These are phyloP conservation scores for Mycosarcoma mackinlayi DNA, from an alignment of 1,284 basidiomycete genomes.

Conservation along the genomic window DNA sequence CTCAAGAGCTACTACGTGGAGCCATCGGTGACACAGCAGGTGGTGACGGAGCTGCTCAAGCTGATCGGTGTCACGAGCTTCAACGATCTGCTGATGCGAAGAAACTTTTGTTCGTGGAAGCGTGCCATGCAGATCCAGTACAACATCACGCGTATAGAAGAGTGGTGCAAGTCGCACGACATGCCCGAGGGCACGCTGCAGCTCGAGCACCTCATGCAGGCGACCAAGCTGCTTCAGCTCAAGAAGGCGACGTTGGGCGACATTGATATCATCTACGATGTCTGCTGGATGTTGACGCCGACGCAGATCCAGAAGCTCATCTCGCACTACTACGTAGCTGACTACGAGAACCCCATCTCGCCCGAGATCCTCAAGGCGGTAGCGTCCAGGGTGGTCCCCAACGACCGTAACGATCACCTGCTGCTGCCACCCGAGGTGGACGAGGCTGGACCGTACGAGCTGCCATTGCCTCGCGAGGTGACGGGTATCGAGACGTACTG, in stretches of 20 bases:
- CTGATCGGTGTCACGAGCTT: conserved; percentile 97
- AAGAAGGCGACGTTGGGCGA: conserved; percentile 84
- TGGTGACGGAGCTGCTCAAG: conserved; percentile 94
- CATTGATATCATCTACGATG: conserved; percentile 97
- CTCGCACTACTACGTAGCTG: conserved; percentile 97
- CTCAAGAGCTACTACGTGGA: conserved; percentile 99
- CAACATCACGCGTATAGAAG: conserved; percentile 80
- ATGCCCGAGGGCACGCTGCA: conserved; percentile 99
- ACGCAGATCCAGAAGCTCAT: conserved; percentile 99
- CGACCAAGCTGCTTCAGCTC: conserved; percentile 95
- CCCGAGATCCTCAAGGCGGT: conserved; percentile 68
- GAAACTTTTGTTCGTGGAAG: conserved; percentile 99
- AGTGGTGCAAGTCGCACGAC: conserved; percentile 76
- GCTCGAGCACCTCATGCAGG: conserved; percentile 98
- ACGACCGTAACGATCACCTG: conserved; percentile 67
- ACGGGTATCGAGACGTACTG: conserved; percentile 69
- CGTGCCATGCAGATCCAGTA: conserved; percentile 73
- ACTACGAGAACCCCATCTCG: conserved; percentile 78
- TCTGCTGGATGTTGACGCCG: conserved; percentile 99
- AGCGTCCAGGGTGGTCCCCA: conserved; percentile 65
- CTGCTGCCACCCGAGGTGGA: conserved; percentile 67
- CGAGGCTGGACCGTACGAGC: conserved; percentile 67
- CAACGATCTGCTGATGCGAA: conserved; percentile 97
- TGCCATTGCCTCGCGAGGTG: conserved; percentile 65
- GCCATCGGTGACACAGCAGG: conserved; percentile 95